These are phyloP conservation scores for Hypoxylon sp. DNA, from an alignment of 2,329 filamentous ascomycete genomes.

Conservation along the genomic window DNA sequence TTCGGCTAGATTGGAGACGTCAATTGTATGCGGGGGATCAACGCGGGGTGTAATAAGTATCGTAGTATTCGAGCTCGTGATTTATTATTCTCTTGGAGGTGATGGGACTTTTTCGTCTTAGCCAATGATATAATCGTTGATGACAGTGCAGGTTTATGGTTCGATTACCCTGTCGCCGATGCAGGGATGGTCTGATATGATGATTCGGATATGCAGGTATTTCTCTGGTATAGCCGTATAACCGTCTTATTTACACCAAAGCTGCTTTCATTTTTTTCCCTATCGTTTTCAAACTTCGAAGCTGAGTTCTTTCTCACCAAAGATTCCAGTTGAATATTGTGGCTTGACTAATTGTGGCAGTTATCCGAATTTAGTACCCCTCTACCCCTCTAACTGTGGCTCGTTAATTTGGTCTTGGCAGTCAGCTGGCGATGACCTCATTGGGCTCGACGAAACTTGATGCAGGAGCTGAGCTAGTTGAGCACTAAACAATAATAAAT, in stretches of 20 bases:
- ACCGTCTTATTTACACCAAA: background rate
- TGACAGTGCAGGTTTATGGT: conserved; percentile 18
- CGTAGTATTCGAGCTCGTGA: conserved; percentile 27
- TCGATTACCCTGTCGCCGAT: conserved; percentile 17
- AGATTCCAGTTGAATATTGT: conserved; percentile 8
- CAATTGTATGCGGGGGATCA: conserved; percentile 27
- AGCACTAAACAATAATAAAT: conserved; percentile 26
- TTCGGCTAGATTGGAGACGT: background rate
- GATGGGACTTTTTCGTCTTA: conserved; percentile 4
- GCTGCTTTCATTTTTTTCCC: conserved; percentile 1
- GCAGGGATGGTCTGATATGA: conserved; percentile 20
- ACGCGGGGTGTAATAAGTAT: conserved; percentile 23
- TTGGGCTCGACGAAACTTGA: conserved; percentile 23
- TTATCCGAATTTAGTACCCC: background rate
- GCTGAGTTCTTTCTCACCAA: conserved; percentile 6
- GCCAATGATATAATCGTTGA: conserved; percentile 26
- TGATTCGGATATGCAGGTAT: conserved; percentile 19
- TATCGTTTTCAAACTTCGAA: conserved; percentile 6
- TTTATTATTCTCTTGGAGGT: conserved; percentile 10
- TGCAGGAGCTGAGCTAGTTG: conserved; percentile 12
- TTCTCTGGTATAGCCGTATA: no score
- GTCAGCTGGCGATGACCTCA: conserved; percentile 33
- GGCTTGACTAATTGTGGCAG: conserved; percentile 21
- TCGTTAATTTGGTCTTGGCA: conserved; percentile 25
- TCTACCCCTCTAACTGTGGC: conserved; percentile 17